phyloP scores from a whole-genome alignment of 805 yeast genomes.

The Ogataea ramenticola region DNA sequence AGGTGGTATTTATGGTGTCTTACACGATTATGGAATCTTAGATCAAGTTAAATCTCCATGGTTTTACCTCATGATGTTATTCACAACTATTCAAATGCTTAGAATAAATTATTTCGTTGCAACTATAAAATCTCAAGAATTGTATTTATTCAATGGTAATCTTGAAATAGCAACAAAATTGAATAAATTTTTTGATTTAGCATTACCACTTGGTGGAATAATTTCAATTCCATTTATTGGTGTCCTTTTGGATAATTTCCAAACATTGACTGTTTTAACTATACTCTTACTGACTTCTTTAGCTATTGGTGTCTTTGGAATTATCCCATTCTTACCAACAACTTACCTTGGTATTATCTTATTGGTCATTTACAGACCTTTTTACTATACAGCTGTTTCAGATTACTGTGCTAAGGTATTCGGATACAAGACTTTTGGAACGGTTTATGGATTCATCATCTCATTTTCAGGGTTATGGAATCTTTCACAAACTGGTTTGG shows the following conservation, averaged over 20 bases:
- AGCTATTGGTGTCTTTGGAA: constrained; percentile 64
- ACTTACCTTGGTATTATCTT: constrained; percentile 65
- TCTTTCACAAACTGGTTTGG: constrained; percentile 63
- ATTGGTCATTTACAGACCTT: constrained; percentile 81
- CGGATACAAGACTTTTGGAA: constrained; percentile 89
- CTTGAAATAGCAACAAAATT: constrained; percentile 43
- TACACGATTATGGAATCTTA: constrained; percentile 48
- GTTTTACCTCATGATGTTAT: constrained; percentile 70
- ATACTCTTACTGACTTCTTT: constrained; percentile 50
- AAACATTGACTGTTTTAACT: constrained; percentile 50
- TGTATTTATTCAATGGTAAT: constrained; percentile 54
- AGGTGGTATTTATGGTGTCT: constrained; percentile 70
- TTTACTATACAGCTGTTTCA: constrained; percentile 86
- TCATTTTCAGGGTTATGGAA: constrained; percentile 79
- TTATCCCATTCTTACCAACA: constrained; percentile 37
- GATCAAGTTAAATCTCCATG: constrained; percentile 52
- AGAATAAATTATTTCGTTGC: constrained; percentile 92
- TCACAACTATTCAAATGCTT: constrained; percentile 84
- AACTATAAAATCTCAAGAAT: constrained; percentile 77
- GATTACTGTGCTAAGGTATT: constrained; percentile 90
- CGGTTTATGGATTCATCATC: constrained; percentile 81
- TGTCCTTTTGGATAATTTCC: constrained; percentile 61
- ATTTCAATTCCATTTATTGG: constrained; percentile 86
- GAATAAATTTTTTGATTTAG: constrained; percentile 76
- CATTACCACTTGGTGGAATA: constrained; percentile 85